Evolutionary conservation across 2,329 filamentous ascomycete species (phyloP).

Genomic region (Coleophoma eucalyptorum): DNA sequence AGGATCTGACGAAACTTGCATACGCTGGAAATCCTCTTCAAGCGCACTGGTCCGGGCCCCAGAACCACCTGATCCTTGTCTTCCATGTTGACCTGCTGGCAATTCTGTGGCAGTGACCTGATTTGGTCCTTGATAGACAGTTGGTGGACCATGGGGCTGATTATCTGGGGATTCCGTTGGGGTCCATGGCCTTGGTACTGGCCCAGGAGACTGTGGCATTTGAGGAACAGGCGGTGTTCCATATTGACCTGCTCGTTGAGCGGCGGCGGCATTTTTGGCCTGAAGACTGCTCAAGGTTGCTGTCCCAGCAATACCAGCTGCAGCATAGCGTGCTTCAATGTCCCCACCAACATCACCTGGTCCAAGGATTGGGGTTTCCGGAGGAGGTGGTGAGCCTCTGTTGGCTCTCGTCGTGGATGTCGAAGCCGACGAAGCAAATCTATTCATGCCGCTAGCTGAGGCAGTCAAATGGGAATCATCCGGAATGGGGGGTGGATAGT

Average conservation of each 20-base stretch:
- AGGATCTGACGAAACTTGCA: constrained; percentile 77
- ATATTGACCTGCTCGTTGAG: constrained; percentile 80
- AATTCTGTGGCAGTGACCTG: constrained; percentile 50
- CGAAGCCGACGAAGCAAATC: constrained; percentile 78
- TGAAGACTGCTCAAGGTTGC: constrained; percentile 73
- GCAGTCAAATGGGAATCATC: constrained; percentile 21
- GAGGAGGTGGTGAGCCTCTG: constrained; percentile 88
- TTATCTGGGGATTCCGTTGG: constrained; percentile 87
- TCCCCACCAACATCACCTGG: constrained; percentile 69
- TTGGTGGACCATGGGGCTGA: constrained; percentile 84
- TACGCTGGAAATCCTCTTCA: constrained; percentile 79
- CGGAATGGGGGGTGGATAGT: constrained; percentile 54
- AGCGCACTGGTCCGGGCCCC: constrained; percentile 63
- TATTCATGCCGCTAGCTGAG: constrained; percentile 46
- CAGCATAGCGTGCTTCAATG: constrained; percentile 89
- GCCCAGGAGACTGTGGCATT: constrained; percentile 25
- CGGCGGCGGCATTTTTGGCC: constrained; percentile 73
- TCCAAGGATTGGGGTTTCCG: constrained; percentile 82
- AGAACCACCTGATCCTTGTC: constrained; percentile 20
- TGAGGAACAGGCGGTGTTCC: constrained; percentile 42
- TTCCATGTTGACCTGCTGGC: constrained; percentile 32
- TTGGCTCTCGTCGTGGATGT: constrained; percentile 90
- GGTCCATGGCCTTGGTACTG: constrained; percentile 72
- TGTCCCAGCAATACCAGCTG: constrained; percentile 83
- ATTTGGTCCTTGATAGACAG: constrained; percentile 83